phyloP scores from a whole-genome alignment of 169 alveolate species.

The Eimeria nieschulzi region DNA sequence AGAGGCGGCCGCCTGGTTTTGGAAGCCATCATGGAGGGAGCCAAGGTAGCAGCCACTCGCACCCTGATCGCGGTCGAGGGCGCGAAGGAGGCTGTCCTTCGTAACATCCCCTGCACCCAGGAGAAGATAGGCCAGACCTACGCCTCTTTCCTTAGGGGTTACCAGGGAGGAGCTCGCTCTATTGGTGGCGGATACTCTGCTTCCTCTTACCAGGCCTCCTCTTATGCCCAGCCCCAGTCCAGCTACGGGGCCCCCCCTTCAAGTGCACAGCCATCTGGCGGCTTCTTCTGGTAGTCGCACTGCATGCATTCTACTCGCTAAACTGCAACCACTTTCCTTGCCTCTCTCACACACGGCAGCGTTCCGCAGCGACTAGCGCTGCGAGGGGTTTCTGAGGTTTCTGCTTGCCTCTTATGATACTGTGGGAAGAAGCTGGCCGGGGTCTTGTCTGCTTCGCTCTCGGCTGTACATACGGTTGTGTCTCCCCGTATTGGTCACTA shows the following conservation, averaged over 20 bases:
- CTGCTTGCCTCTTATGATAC: background rate
- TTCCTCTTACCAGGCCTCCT: background rate
- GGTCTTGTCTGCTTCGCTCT: background rate
- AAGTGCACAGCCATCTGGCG: background rate
- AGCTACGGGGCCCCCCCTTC: slow-evolving; percentile 35
- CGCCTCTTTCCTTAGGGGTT: slow-evolving; percentile 15
- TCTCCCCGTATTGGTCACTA: too few relatives aligned
- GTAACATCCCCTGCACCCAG: slow-evolving; percentile 16
- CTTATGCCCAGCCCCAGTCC: background rate
- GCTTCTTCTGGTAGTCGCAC: slow-evolving; percentile 45
- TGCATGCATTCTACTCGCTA: background rate
- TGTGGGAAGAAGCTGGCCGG: background rate
- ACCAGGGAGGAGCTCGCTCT: background rate
- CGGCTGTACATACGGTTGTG: background rate
- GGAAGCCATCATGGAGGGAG: slow-evolving; percentile 9
- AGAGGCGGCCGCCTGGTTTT: background rate
- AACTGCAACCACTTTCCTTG: background rate
- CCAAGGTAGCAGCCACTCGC: slow-evolving; percentile 5
- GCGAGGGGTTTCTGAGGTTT: background rate
- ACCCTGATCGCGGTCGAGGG: background rate
- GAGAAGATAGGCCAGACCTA: slow-evolving; percentile 29
- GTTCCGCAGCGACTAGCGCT: background rate
- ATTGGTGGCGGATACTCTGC: background rate
- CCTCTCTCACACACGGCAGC: background rate
- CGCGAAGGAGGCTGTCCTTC: background rate